Conservation (phyloP, 306 rosid genomes). For the Cicer yamashitae region DNA sequence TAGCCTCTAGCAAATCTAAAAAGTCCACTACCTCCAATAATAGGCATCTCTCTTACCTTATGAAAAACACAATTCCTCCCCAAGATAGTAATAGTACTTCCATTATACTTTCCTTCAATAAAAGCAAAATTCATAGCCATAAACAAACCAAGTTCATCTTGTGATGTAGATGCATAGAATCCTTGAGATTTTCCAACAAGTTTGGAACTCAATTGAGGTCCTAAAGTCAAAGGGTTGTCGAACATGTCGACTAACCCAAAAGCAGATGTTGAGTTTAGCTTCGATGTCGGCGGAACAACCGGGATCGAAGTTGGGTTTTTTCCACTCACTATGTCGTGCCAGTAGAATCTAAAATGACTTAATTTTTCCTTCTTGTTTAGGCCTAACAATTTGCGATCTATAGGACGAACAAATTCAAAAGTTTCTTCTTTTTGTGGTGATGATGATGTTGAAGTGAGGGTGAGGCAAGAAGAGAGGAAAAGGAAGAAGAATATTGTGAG, state of each 20-base stretch:
- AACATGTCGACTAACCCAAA: conserved; percentile 51
- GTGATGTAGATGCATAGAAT: conserved; percentile 62
- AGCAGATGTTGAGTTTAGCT: conserved; percentile 33
- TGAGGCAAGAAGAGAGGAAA: conserved; percentile 29
- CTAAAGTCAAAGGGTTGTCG: conserved; percentile 57
- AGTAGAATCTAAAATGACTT: conserved; percentile 63
- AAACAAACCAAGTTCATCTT: conserved; percentile 40
- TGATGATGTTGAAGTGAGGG: neutral
- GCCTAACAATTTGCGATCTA: conserved; percentile 50
- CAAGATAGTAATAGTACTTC: conserved; percentile 63
- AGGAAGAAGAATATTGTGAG: conserved; percentile 34
- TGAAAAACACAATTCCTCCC: conserved; percentile 64
- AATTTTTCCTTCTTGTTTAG: conserved; percentile 56
- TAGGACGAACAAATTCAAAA: conserved; percentile 36
- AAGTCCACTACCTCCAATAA: conserved; percentile 78
- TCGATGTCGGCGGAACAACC: conserved; percentile 39
- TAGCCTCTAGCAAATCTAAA: conserved; percentile 81
- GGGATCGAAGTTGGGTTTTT: conserved; percentile 38
- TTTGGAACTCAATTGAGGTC: conserved; percentile 51
- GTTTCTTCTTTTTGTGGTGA: neutral
- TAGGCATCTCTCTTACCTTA: conserved; percentile 78
- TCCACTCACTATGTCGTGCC: conserved; percentile 67
- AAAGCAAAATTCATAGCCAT: conserved; percentile 79
- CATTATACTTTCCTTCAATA: conserved; percentile 71
- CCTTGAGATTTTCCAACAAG: conserved; percentile 65